A percentile compares a stretch with the other conserved stretches of the same genome.
Conservation (phyloP, 495 filamentous ascomycete species). For the Aspergillus hancockii region DNA sequence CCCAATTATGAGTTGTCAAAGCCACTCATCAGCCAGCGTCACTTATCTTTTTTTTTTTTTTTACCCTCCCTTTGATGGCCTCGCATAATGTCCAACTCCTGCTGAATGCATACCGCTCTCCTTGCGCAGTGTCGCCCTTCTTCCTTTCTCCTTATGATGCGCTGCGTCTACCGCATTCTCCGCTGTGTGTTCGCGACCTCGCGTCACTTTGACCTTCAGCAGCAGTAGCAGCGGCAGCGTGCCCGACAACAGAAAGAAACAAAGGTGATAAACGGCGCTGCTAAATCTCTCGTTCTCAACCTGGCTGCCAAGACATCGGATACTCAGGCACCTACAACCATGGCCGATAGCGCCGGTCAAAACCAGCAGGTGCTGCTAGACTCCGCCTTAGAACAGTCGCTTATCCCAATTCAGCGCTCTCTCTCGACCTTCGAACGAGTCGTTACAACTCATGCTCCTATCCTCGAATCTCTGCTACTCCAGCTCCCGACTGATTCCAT, state of each 20-base stretch:
- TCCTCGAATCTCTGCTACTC: conserved; percentile 59
- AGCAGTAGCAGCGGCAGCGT: not conserved
- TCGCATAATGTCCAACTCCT: conserved; percentile 35
- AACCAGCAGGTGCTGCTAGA: conserved; percentile 30
- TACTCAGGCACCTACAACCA: conserved; percentile 13
- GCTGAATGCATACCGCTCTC: conserved; percentile 31
- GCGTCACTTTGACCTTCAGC: conserved; percentile 26
- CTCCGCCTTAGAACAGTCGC: conserved; percentile 29
- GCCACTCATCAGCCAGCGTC: conserved; percentile 5
- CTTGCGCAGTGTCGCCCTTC: conserved; percentile 23
- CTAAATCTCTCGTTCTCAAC: conserved; percentile 18
- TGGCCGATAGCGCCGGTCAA: conserved; percentile 18
- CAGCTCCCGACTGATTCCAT: conserved; percentile 57
- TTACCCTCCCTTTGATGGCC: conserved; percentile 33
- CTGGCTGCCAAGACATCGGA: conserved; percentile 17
- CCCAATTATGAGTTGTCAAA: conserved; percentile 27
- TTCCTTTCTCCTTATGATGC: conserved; percentile 38
- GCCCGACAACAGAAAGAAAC: conserved; percentile 3
- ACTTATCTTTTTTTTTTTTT: conserved; percentile 8
- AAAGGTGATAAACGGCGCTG: not conserved
- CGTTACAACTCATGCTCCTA: conserved; percentile 54
- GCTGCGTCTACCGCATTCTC: conserved; percentile 31
- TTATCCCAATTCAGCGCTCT: conserved; percentile 29
- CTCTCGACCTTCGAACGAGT: conserved; percentile 54
- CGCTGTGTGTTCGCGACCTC: conserved; percentile 36